Percentiles rank a stretch among this genome's conserved stretches.
Conservation (phyloP, 116 monocot genomes). For the Zostera marina region DNA sequence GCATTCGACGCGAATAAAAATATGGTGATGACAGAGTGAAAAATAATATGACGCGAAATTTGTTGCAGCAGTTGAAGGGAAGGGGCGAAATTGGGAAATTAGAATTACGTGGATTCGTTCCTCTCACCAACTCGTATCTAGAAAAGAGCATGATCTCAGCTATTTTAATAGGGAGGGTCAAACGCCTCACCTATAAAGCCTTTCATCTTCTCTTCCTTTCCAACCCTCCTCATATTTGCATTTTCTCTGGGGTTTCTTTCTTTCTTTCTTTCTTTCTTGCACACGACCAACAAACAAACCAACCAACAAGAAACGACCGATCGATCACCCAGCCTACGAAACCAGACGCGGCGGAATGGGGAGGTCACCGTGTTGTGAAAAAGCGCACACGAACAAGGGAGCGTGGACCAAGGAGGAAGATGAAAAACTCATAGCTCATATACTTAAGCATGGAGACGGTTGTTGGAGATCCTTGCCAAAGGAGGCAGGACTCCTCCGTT, state of each 20-base stretch:
- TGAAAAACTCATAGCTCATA: conserved; percentile 51
- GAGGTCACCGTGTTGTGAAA: conserved; percentile 76
- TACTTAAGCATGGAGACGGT: conserved; percentile 49
- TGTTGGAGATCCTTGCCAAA: conserved; percentile 76
- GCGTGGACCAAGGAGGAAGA: conserved; percentile 81
- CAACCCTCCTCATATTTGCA: too few relatives aligned
- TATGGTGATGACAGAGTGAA: too few relatives aligned
- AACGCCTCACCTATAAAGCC: conserved; percentile 1
- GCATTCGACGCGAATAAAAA: too few relatives aligned
- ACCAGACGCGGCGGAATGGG: conserved; percentile 27
- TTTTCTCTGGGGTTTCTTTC: too few relatives aligned
- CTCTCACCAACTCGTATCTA: not conserved
- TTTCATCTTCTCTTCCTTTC: not conserved
- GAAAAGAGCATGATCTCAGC: not conserved
- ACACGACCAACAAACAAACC: not conserved
- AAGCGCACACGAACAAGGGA: conserved; percentile 68
- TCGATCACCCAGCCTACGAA: too few relatives aligned
- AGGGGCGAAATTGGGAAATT: too few relatives aligned
- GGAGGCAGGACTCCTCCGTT: conserved; percentile 22
- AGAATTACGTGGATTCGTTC: too few relatives aligned
- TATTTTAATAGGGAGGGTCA: not conserved
- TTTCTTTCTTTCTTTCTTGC: not conserved
- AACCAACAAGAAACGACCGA: not conserved
- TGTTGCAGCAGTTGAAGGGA: too few relatives aligned
- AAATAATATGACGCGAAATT: too few relatives aligned